These are phyloP conservation scores for Prillingera fragicola DNA, from an alignment of 1,284 basidiomycete species.

Conservation along the genomic window DNA sequence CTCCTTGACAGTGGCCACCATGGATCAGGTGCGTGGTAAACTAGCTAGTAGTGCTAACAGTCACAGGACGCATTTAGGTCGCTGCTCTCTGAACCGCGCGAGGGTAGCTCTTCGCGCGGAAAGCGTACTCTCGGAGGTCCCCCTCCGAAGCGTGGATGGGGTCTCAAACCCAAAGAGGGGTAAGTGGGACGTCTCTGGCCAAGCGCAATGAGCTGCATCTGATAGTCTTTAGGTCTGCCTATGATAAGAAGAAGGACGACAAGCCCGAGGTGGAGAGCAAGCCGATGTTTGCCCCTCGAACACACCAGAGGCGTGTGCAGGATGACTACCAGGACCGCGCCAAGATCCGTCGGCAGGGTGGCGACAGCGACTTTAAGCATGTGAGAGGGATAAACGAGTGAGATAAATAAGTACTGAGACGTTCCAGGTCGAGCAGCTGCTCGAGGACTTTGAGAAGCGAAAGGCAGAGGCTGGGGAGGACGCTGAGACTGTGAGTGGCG, in stretches of 20 bases:
- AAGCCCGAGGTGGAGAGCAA: slow-evolving; percentile 6
- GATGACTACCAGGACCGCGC: slow-evolving; percentile 44
- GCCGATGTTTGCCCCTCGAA: slow-evolving; percentile 32
- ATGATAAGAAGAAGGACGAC: slow-evolving; percentile 1
- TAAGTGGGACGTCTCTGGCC: slow-evolving; percentile 11
- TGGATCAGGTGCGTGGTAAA: slow-evolving; percentile 33
- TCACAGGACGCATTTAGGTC: slow-evolving; percentile 40
- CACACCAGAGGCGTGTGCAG: slow-evolving; percentile 25
- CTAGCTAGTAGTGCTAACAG: slow-evolving; percentile 2
- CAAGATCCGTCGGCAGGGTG: slow-evolving; percentile 37
- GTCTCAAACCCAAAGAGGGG: slow-evolving; percentile 31
- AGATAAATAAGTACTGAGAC: too few species aligned
- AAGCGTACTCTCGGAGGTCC: slow-evolving; percentile 32
- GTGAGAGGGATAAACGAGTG: slow-evolving; percentile 24
- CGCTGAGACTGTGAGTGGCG: slow-evolving; percentile 25
- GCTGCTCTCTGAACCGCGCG: slow-evolving; percentile 33
- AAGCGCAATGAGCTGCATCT: background rate
- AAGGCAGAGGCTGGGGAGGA: slow-evolving; percentile 58
- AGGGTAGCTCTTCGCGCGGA: slow-evolving; percentile 19
- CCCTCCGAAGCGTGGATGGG: slow-evolving; percentile 36
- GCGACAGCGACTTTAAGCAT: slow-evolving; percentile 43
- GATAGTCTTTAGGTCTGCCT: background rate
- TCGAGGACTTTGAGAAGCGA: slow-evolving; percentile 70
- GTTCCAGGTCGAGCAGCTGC: slow-evolving; percentile 66
- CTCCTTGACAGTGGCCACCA: too few species aligned